Evolutionary conservation across 1,284 basidiomycete species (phyloP).

Genomic region (Trichosporon sp.): DNA sequence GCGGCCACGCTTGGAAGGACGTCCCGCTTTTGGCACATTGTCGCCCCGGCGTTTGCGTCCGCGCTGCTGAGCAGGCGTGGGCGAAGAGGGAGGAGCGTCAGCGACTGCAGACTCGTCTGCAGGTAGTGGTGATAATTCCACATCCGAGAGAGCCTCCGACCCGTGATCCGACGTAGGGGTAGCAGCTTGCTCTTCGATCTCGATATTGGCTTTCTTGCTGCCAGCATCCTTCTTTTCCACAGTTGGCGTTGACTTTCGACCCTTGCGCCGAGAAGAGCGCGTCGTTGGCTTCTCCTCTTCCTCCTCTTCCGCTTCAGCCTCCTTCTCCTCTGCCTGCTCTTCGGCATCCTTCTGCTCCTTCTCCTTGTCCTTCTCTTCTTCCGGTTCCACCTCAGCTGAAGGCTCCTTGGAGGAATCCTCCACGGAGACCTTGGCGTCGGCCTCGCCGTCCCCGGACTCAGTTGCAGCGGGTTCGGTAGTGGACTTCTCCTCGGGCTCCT

Average conservation of each 20-base stretch:
- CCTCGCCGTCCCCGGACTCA: background rate
- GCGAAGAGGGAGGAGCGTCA: conserved; percentile 4
- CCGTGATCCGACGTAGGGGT: background rate
- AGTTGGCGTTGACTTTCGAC: background rate
- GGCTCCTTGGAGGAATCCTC: conserved; percentile 6
- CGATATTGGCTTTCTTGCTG: background rate
- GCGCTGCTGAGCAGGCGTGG: conserved; percentile 6
- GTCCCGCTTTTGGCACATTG: background rate
- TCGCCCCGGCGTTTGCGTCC: conserved; percentile 8
- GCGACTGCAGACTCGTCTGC: conserved; percentile 4
- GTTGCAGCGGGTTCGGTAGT: background rate
- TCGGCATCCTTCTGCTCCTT: background rate
- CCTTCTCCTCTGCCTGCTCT: background rate
- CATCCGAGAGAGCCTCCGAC: background rate
- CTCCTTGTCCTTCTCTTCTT: conserved; percentile 1
- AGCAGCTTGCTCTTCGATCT: background rate
- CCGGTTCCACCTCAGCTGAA: conserved; percentile 3
- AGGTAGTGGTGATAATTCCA: conserved; percentile 11
- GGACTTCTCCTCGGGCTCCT: background rate
- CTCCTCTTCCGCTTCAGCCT: conserved; percentile 11
- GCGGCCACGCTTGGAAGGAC: background rate
- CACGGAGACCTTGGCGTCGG: background rate
- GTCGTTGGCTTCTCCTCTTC: conserved; percentile 24
- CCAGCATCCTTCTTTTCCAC: background rate
- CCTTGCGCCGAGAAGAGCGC: background rate